These are phyloP conservation scores for Brasenia schreberi DNA, from an alignment of 164 flowering plant genomes.

Conservation along the genomic window DNA sequence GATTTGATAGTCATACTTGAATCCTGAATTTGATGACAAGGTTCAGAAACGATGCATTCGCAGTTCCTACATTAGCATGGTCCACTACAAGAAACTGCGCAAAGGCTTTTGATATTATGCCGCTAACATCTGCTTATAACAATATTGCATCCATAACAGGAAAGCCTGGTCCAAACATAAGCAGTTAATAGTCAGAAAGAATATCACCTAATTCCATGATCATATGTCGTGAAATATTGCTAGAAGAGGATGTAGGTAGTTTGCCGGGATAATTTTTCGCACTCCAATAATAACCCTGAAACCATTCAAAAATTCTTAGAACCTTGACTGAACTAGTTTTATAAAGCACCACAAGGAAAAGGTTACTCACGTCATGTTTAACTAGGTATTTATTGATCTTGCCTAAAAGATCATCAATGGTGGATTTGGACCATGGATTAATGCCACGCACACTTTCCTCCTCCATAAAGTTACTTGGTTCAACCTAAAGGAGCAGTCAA, in stretches of 20 bases:
- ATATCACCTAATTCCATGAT: constrained; percentile 59
- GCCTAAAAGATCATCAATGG: constrained; percentile 28
- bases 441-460: constrained; percentile 11
- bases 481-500: constrained; percentile 17
- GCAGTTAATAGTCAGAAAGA: background rate
- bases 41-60: too few relatives aligned
- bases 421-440: constrained; percentile 72
- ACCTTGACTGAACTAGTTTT: background rate
- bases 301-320: constrained; percentile 2
- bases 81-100: too few relatives aligned
- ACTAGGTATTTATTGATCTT: constrained; percentile 34
- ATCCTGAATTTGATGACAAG: too few relatives aligned
- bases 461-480: constrained; percentile 10
- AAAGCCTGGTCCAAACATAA: constrained; percentile 3
- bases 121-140: too few relatives aligned
- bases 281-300: constrained; percentile 68
- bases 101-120: too few relatives aligned
- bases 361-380: constrained; percentile 51
- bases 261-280: constrained; percentile 52
- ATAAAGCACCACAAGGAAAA: constrained; percentile 4
- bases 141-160: too few relatives aligned
- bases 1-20: too few relatives aligned
- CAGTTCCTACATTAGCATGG: too few relatives aligned
- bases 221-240: constrained; percentile 54
- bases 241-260: constrained; percentile 40